Evolutionary conservation across 2,329 filamentous ascomycete species (phyloP), one percentile per base, ranked within the genome.

Genomic region (Fusarium sp.): DNA sequence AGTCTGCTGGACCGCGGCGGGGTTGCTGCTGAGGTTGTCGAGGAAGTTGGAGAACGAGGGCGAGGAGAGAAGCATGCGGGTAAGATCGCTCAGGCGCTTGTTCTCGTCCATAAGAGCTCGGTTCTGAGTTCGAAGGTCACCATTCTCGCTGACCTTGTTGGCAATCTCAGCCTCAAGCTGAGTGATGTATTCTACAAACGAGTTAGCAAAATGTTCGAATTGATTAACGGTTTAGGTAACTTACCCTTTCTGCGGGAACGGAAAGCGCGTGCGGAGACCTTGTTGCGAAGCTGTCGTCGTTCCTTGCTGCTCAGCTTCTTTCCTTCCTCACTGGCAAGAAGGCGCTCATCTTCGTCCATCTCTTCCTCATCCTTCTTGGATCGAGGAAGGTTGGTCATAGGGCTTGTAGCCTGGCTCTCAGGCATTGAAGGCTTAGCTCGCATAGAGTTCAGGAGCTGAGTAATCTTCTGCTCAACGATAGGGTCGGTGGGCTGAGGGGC

Each of bases 251-350:
- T 91, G 73, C 96, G 87, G n/a, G 94, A 97, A 56, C 96, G 91
- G 89, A 99, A 99, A 50, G 95, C 95, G 71, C 96, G 93, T 65
- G 96, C 96, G 40, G 96, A 99, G 6, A 99, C 96, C 82, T 99
- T 99, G 87, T 99, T 99, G 68, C 96, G 89, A n/a, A 99, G 86
- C 80, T 98, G 96, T 70, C 96, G 90, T 62, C 96, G 90, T 81
- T 98, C 94, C 83, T 98, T 98, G 84, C 93, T 97, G 80, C 90
- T 96, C n/a, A 99, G 87, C 84, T 97, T 97, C 89, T 99, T 99
- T 74, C 95, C 96, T 81, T 97, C 95, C 75, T 99, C 96, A 63
- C 94, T 97, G n/a, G 93, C 93, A 21, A 97, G 85, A 11, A 97
- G 85, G 70, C 93, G 88, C 84, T 98, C 96, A 73, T 98, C 96